Conservation (phyloP, 768 basidiomycete genomes). For the Pleurotus tuoliensis region DNA sequence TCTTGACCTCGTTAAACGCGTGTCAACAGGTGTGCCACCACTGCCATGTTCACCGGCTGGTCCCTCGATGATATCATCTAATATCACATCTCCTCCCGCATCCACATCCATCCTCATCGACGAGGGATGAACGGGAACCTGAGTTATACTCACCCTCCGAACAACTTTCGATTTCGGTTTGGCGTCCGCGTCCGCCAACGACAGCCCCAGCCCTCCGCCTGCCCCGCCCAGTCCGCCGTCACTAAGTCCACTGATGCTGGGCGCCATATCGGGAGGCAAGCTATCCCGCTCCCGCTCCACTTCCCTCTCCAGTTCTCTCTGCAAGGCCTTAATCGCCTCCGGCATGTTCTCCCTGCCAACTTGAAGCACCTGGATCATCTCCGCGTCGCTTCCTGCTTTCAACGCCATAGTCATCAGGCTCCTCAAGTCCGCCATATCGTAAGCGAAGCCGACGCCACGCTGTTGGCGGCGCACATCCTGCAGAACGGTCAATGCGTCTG, state of each 20-base stretch:
- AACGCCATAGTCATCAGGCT: constrained; percentile 57
- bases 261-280: not conserved
- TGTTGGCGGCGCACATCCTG: constrained; percentile 26
- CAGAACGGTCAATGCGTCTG: constrained; percentile 18
- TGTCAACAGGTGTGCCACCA: not conserved
- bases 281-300: constrained; percentile 25
- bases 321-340: constrained; percentile 78
- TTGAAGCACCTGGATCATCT: constrained; percentile 61
- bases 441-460: constrained; percentile 42
- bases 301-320: constrained; percentile 56
- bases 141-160: not conserved
- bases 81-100: not conserved
- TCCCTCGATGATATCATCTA: not conserved
- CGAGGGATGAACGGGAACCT: not conserved
- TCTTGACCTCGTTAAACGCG: not conserved
- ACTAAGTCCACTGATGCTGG: not conserved
- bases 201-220: constrained; percentile 1
- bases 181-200: constrained; percentile 7
- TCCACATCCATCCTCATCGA: not conserved
- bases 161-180: constrained; percentile 6
- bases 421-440: constrained; percentile 54
- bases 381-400: constrained; percentile 53
- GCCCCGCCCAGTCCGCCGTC: not conserved
- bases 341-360: constrained; percentile 67
- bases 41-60: not conserved